A percentile compares a stretch with the other conserved stretches of the same genome.
phyloP scores from a whole-genome alignment of 1,284 basidiomycete species.

The Malassezia arunalokei region DNA sequence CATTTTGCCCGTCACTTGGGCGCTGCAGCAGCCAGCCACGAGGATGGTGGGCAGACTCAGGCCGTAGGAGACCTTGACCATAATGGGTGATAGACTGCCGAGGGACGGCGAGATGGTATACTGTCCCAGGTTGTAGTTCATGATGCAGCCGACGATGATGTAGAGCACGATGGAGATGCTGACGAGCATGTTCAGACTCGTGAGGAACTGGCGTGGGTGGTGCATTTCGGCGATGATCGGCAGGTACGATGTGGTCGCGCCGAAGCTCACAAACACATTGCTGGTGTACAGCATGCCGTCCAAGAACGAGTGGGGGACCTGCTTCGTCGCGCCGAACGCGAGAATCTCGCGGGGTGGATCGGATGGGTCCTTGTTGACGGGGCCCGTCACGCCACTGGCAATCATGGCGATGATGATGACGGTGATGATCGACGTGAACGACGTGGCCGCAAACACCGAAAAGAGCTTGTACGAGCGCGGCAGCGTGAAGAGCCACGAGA shows the following conservation, averaged over 20 bases:
- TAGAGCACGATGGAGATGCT: constrained; percentile 31
- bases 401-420: constrained; percentile 38
- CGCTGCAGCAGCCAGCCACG: constrained; percentile 32
- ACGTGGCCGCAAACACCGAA: constrained; percentile 23
- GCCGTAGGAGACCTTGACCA: constrained; percentile 33
- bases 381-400: constrained; percentile 27
- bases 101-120: constrained; percentile 36
- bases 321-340: constrained; percentile 25
- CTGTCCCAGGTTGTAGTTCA: constrained; percentile 36
- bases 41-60: constrained; percentile 34
- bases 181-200: constrained; percentile 23
- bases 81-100: constrained; percentile 21
- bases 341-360: constrained; percentile 21
- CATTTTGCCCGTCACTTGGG: constrained; percentile 31
- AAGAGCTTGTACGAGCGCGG: constrained; percentile 36
- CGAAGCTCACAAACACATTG: constrained; percentile 32
- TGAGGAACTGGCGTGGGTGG: constrained; percentile 25
- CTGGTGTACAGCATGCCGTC: constrained; percentile 26
- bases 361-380: constrained; percentile 18
- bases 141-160: constrained; percentile 32
- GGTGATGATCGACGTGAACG: constrained; percentile 31
- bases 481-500: constrained; percentile 33
- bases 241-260: constrained; percentile 28
- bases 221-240: constrained; percentile 38
- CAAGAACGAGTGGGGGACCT: constrained; percentile 25